Evolutionary conservation across 305 asterid species (phyloP), one percentile per base, ranked within the genome.

Genomic region (Fraxinus greggii): DNA sequence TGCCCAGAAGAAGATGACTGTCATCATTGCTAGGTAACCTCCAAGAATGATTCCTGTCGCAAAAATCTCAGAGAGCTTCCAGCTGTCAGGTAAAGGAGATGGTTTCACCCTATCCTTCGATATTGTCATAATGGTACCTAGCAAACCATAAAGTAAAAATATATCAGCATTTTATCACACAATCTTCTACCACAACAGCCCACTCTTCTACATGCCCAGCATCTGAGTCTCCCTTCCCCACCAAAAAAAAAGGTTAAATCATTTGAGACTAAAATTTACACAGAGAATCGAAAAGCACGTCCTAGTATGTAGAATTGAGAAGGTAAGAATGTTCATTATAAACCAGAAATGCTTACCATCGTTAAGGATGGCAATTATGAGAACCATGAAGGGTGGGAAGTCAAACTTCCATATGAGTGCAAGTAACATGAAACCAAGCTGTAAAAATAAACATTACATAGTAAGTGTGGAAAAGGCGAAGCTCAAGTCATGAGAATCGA

Each of bases 381-480:
- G 94, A 84, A 92, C 97, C 98, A 93, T 93, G 78, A 92, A 91
- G 13, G 97, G 98, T 40, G 97, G 95, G 86, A 91, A 91, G 84
- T 93, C 94, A 35, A 93, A 93, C 86, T 83, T 84, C 98, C 98
- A 93, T 79, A 93, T 89, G 65, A 91, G 93, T 1, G 97, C 93
- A 77, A 92, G 97, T 84, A 93, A 75, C 98, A 93, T 83, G 87
- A 92, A 93, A 17, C 97, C 98, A 63, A 93, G 92, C 97, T 92
- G 91, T 28, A 78, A 82, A 79, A 85, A 29, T 61, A 81, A 82
- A 82, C 45, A 81, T 77, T 56, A 83, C 42, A 59, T 72, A 45
- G 42, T 82, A 24, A 85, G 87, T 72, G 79, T 73, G 40, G 45
- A n/a, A 32, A 65, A 72, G 76, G 48, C 75, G 61, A 78, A 28